Evolutionary conservation across 75 land plant species (phyloP), one percentile per base, ranked within the genome.

Genomic region (Chamaecyparis obtusa): DNA sequence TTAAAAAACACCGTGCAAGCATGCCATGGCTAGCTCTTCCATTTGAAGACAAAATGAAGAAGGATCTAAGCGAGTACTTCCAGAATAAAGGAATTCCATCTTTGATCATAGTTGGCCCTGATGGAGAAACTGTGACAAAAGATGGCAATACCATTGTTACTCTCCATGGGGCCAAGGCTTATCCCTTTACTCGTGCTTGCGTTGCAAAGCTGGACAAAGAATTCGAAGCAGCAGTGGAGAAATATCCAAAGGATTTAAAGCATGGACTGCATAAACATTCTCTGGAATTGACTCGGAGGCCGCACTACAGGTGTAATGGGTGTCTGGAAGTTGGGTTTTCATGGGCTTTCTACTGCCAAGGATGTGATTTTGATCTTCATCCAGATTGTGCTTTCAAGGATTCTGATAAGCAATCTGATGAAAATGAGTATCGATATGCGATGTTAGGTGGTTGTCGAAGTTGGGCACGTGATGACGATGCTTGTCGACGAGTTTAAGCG

Each of bases 161-260:
- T 35, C 4, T 21, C 11, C 88, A 94, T 77, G 94, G 95, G 9
- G 89, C 93, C 1, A 90, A 87, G 44, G 95, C 95, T 5, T 94
- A 92, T 87, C 96, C 95, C 3, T 94, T 95, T 87, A 92, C 93
- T 15, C 86, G 90, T 21, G 93, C 92, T 67, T 89, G 54, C 17
- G 1, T 92, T 30, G 77, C 85, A 88, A 86, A 85, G 71, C 55
- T 51, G 16, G 14, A 51, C 2, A 51, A 14, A 51, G 55, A 51
- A 1, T 11, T 51, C 11, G 55, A 51, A 51, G 55, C 2, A 51
- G 16, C 15, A 51, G 55, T 14, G 13, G 55, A 51, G 55, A 51
- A 51, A 51, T 14, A 51, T 14, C 55, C 55, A 14, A 51, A 51
- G 16, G 16, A 51, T 11, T 11, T 14, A 51, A 51, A 1, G 55